Conservation (phyloP, 2,329 filamentous ascomycete genomes). For the Colletotrichum spinosum region DNA sequence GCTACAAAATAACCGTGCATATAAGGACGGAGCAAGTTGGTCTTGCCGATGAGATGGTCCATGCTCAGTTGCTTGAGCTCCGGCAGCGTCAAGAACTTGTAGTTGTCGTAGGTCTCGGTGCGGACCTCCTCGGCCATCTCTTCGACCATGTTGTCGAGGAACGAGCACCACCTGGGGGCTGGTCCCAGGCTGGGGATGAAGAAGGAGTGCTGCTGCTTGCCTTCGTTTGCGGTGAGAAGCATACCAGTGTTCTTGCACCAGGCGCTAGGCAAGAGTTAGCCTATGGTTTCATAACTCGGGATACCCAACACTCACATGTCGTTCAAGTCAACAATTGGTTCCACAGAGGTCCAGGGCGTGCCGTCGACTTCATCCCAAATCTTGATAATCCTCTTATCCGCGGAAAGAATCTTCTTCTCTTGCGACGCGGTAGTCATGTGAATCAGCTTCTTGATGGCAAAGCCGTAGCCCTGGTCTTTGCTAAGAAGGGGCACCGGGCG, state of each 20-base stretch:
- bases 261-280: slow-evolving; percentile 54
- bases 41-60: slow-evolving; percentile 90
- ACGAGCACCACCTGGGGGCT: slow-evolving; percentile 94
- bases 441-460: slow-evolving; percentile 86
- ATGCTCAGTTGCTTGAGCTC: slow-evolving; percentile 89
- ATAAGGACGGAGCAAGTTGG: slow-evolving; percentile 89
- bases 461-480: slow-evolving; percentile 97
- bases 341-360: slow-evolving; percentile 93
- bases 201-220: slow-evolving; percentile 93
- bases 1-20: slow-evolving; percentile 99
- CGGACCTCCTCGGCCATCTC: slow-evolving; percentile 91
- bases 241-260: slow-evolving; percentile 95
- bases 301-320: slow-evolving; percentile 65
- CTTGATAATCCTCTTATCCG: slow-evolving; percentile 97
- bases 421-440: slow-evolving; percentile 78
- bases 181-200: slow-evolving; percentile 94
- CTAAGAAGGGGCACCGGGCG: slow-evolving; percentile 86
- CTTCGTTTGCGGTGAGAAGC: slow-evolving; percentile 96
- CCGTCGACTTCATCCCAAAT: slow-evolving; percentile 90
- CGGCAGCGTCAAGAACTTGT: slow-evolving; percentile 93
- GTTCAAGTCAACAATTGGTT: slow-evolving; percentile 94
- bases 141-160: slow-evolving; percentile 97
- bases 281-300: neutral
- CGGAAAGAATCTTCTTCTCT: slow-evolving; percentile 88
- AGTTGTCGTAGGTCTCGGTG: slow-evolving; percentile 95